These are phyloP conservation scores for Aspergillus avenaceus DNA, from an alignment of 495 filamentous ascomycete genomes.

Conservation along the genomic window DNA sequence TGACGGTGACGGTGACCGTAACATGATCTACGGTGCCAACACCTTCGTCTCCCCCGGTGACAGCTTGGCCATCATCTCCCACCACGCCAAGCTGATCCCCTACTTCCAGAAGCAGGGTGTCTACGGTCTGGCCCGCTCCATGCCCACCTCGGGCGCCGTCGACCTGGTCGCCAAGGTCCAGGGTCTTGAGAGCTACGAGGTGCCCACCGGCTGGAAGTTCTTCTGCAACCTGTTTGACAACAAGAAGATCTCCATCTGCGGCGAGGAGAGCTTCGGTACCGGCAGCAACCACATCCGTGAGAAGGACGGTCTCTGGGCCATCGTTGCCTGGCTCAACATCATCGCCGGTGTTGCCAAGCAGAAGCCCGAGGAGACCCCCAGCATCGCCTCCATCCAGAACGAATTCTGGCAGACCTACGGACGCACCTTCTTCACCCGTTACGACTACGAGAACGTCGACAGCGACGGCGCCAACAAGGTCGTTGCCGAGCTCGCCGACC, in stretches of 20 bases:
- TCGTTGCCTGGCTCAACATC: constrained; percentile 97
- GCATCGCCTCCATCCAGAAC: constrained; percentile 90
- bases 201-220: constrained; percentile 99
- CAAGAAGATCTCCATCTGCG: constrained; percentile 97
- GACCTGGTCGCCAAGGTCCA: constrained; percentile 94
- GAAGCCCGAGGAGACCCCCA: constrained; percentile 67
- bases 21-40: constrained; percentile 99
- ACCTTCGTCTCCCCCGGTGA: constrained; percentile 96
- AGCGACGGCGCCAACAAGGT: constrained; percentile 86
- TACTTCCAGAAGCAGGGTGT: constrained; percentile 98
- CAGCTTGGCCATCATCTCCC: constrained; percentile 94
- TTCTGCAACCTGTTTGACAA: constrained; percentile 98
- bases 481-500: constrained; percentile 65
- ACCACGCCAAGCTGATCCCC: constrained; percentile 88
- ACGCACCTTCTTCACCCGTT: constrained; percentile 97
- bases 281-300: constrained; percentile 99
- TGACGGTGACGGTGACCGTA: constrained; percentile 96
- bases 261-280: constrained; percentile 96
- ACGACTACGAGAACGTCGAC: constrained; percentile 95
- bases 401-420: constrained; percentile 98
- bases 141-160: constrained; percentile 94
- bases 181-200: constrained; percentile 89
- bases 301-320: constrained; percentile 97
- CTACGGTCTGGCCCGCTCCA: constrained; percentile 88
- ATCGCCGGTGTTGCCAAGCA: constrained; percentile 90